Base-by-base conservation (phyloP, 1,284 basidiomycete genomes). In the Puccinia coronata region DNA sequence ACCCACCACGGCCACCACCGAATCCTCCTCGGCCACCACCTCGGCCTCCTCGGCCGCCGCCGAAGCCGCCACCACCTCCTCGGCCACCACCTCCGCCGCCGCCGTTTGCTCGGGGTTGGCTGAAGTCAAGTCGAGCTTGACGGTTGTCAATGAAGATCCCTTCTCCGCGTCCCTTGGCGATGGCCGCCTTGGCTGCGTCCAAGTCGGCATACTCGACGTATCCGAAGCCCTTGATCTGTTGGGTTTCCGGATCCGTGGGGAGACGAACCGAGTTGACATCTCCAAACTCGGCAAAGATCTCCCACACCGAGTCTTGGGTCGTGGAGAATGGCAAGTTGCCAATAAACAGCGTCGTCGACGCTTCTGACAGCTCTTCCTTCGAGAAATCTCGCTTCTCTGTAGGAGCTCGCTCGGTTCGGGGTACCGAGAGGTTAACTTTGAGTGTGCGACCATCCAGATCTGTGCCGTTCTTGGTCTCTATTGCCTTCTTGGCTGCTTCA, bases 171-270 rank as follows among this genome's bases (percentile, higher is more conserved):
- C 70, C 70, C 63, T 72, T 72, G 84, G 90, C 91, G 83, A 91
- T 90, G 5, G 96, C 97, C 86, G 92, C 92, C 87, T 92, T 92
- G 18, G 97, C 94, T 83, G 90, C 88, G 65, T 92, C 92, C 73
- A 94, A 86, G 83, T 92, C 91, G 83, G 91, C 91, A 87, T 96
- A 98, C 87, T 98, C 95, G 86, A 98, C 93, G 88, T 99, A 99
- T 67, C 92, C 97, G 87, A 96, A 99, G 85, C 97, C 97, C 88
- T 98, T 99, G 81, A 94, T 92, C 83, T 90, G 90, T 69, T 94
- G 95, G 6, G 92, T 90, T 81, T 99, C 97, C 82, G 93, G 90
- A 87, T 99, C 96, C 76, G 95, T 98, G 41, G 96, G 95, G 79
- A 99, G 88, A 83, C 96, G 91, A 71, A 99, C 94, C 84, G 89